Evolutionary conservation across 2,329 filamentous ascomycete species (phyloP).

Genomic region (Aureobasidium sp.): DNA sequence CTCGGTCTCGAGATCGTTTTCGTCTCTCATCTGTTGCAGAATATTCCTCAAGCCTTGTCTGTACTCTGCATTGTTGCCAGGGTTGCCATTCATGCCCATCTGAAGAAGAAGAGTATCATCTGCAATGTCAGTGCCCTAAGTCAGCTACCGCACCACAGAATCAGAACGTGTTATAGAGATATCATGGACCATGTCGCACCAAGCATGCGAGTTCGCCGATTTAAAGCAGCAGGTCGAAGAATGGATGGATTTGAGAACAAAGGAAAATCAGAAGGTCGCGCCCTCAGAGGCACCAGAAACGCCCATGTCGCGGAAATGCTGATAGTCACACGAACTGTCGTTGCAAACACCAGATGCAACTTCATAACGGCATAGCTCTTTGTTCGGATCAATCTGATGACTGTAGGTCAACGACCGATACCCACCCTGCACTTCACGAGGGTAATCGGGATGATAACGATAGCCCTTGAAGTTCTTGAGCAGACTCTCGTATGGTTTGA

Average conservation of each 20-base stretch:
- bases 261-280: constrained; percentile 18
- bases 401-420: constrained; percentile 89
- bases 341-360: constrained; percentile 63
- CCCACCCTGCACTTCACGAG: constrained; percentile 61
- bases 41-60: constrained; percentile 54
- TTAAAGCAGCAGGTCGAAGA: background rate
- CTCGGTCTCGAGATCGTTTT: constrained; percentile 57
- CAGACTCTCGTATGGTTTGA: constrained; percentile 70
- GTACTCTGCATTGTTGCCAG: constrained; percentile 36
- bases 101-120: constrained; percentile 25
- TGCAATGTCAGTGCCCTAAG: constrained; percentile 24
- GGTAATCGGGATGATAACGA: constrained; percentile 77
- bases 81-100: constrained; percentile 22
- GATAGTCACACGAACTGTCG: constrained; percentile 61
- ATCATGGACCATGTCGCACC: background rate
- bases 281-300: constrained; percentile 61
- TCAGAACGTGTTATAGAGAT: background rate
- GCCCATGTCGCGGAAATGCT: constrained; percentile 71
- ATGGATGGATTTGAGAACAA: constrained; percentile 3
- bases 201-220: background rate
- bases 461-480: constrained; percentile 77
- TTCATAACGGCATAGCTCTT: constrained; percentile 69
- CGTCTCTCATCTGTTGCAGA: constrained; percentile 51
- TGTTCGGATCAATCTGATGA: constrained; percentile 72
- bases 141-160: constrained; percentile 19